These are phyloP conservation scores for Basipetospora chlamydospora DNA, from an alignment of 2,329 filamentous ascomycete species.

Conservation along the genomic window DNA sequence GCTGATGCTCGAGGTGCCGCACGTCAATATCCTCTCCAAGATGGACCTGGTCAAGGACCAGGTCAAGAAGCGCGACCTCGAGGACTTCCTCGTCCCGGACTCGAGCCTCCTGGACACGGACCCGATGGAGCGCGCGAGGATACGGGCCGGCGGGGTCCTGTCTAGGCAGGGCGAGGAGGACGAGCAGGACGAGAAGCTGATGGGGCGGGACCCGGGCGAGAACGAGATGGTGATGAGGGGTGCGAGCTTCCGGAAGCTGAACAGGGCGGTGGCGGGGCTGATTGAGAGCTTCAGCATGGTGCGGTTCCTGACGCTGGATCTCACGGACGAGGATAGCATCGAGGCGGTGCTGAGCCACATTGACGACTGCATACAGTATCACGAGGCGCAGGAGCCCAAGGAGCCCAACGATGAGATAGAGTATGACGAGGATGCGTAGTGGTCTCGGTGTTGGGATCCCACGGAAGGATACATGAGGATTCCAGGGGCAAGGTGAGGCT, in stretches of 20 bases:
- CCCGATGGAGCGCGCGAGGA: constrained; percentile 33
- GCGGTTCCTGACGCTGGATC: constrained; percentile 80
- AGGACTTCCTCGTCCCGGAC: constrained; percentile 81
- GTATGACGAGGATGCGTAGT: constrained; percentile 20
- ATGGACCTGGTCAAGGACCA: constrained; percentile 94
- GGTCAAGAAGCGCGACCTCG: constrained; percentile 73
- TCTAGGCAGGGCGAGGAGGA: constrained; percentile 29
- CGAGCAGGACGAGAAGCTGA: constrained; percentile 36
- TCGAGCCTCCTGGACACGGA: constrained; percentile 70
- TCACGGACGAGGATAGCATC: constrained; percentile 84
- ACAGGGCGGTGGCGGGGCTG: constrained; percentile 73
- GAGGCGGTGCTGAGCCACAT: constrained; percentile 76
- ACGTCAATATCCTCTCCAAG: constrained; percentile 92
- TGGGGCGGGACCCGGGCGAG: constrained; percentile 43
- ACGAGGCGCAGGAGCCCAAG: constrained; percentile 82
- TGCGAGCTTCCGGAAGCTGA: constrained; percentile 66
- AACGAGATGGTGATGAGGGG: constrained; percentile 64
- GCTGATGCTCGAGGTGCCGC: constrained; percentile 95
- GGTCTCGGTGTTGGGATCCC: too few relatives aligned
- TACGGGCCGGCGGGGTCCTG: constrained; percentile 22
- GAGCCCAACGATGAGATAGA: constrained; percentile 54
- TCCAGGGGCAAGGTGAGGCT: not conserved
- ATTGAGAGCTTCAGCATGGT: constrained; percentile 99
- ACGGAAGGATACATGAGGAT: not conserved
- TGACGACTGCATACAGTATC: constrained; percentile 84